Conservation (phyloP, 2,329 filamentous ascomycete genomes). For the Aspergillus alliaceus region DNA sequence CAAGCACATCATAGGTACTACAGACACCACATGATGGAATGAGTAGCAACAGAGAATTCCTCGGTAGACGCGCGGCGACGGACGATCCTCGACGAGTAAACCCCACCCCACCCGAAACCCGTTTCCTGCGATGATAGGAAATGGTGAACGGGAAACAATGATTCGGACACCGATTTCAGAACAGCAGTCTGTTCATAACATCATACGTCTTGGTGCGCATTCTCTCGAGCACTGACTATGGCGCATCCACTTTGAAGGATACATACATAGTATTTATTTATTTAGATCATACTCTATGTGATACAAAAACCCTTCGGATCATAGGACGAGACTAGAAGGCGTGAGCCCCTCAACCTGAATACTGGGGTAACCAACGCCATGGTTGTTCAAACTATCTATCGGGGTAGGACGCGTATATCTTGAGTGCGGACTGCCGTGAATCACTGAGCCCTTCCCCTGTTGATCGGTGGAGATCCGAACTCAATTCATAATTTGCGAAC, state of each 20-base stretch:
- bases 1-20: background rate
- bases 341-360: background rate
- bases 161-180: background rate
- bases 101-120: slow-evolving; percentile 11
- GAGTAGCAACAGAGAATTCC: background rate
- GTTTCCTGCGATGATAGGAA: slow-evolving; percentile 8
- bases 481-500: background rate
- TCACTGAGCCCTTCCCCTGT: slow-evolving; percentile 14
- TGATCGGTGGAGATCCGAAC: slow-evolving; percentile 22
- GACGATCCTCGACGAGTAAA: slow-evolving; percentile 17
- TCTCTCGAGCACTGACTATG: background rate
- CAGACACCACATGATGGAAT: background rate
- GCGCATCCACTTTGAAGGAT: background rate
- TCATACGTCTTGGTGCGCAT: background rate
- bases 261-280: background rate
- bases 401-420: background rate
- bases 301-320: background rate
- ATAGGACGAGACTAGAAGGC: background rate
- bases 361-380: slow-evolving; percentile 1
- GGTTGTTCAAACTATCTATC: background rate
- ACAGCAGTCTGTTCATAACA: background rate
- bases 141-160: background rate
- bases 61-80: slow-evolving; percentile 19
- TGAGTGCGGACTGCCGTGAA: background rate
- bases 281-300: background rate